phyloP scores from a whole-genome alignment of 345 rosid genomes.

The thale cress (Arabidopsis thaliana) region DNA sequence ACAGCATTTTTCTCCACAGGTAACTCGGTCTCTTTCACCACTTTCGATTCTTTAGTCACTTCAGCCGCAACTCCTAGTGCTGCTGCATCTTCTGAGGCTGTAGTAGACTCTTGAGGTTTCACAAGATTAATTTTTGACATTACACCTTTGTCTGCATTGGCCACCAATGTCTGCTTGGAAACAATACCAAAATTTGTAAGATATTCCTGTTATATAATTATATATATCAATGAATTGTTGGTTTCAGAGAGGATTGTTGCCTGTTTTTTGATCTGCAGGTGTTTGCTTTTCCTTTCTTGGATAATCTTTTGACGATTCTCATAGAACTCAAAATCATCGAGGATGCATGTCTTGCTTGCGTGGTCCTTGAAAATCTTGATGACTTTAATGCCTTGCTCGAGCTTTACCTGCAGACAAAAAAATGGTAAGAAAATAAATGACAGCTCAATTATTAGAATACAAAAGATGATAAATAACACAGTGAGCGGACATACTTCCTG shows the following conservation, averaged over 20 bases:
- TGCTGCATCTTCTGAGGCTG: constrained; percentile 14
- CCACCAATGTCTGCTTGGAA: constrained; percentile 24
- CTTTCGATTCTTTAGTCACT: constrained; percentile 7
- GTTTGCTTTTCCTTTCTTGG: constrained; percentile 58
- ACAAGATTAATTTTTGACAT: background rate
- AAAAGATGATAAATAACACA: background rate
- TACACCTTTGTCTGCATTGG: constrained; percentile 21
- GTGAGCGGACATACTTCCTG: constrained; percentile 63
- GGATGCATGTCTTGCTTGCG: constrained; percentile 57
- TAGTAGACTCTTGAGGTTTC: constrained; percentile 15
- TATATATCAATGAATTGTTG: background rate
- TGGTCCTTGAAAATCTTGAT: constrained; percentile 61
- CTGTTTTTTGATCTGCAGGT: constrained; percentile 58
- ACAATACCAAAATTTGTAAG: constrained; percentile 1
- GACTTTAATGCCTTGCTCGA: constrained; percentile 59
- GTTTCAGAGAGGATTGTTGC: constrained; percentile 36
- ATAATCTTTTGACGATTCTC: constrained; percentile 58
- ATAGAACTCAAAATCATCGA: constrained; percentile 67
- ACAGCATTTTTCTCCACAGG: constrained; percentile 21
- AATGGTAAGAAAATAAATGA: background rate
- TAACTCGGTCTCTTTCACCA: constrained; percentile 17
- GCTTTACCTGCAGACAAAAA: constrained; percentile 50
- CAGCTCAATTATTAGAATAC: background rate
- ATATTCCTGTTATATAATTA: background rate
- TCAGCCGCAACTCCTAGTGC: constrained; percentile 9